These are phyloP conservation scores for Crithidia brevicula DNA, from an alignment of 208 protist genomes.

Conservation along the genomic window DNA sequence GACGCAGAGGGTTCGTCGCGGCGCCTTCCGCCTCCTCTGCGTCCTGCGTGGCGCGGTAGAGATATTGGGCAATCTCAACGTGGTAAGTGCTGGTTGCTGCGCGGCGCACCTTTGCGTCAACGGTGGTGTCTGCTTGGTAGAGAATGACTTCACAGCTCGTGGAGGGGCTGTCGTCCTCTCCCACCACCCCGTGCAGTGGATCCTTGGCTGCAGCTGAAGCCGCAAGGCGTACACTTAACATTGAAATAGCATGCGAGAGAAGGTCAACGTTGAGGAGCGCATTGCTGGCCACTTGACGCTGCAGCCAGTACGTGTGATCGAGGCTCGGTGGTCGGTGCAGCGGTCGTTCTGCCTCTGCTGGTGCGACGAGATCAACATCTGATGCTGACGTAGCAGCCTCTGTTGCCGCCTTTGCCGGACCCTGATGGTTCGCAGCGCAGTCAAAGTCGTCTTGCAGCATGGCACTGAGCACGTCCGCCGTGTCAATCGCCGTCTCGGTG, in stretches of 20 bases:
- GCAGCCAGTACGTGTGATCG: constrained; percentile 78
- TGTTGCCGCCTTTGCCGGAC: neutral
- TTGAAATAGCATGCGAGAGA: constrained; percentile 40
- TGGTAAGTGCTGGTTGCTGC: constrained; percentile 21
- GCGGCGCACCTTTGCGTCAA: neutral
- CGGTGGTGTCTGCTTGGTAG: constrained; percentile 17
- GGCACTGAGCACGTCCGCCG: neutral
- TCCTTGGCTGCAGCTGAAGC: neutral
- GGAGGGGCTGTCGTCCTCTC: neutral
- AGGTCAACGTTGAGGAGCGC: constrained; percentile 58
- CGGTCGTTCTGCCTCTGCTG: neutral
- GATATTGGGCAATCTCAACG: constrained; percentile 39
- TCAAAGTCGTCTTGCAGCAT: constrained; percentile 21
- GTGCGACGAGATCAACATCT: neutral
- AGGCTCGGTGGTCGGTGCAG: constrained; percentile 39
- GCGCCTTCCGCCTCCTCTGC: neutral
- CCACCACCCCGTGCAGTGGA: too few relatives aligned
- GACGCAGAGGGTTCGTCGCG: neutral
- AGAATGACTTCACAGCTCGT: constrained; percentile 6
- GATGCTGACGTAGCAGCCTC: neutral
- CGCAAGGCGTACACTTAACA: constrained; percentile 41
- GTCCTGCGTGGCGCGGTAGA: constrained; percentile 6
- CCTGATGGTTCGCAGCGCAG: neutral
- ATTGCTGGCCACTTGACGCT: constrained; percentile 72
- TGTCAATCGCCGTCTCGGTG: constrained; percentile 12